These are phyloP conservation scores for Eutrema japonicum DNA, from an alignment of 345 rosid species.

Conservation along the genomic window DNA sequence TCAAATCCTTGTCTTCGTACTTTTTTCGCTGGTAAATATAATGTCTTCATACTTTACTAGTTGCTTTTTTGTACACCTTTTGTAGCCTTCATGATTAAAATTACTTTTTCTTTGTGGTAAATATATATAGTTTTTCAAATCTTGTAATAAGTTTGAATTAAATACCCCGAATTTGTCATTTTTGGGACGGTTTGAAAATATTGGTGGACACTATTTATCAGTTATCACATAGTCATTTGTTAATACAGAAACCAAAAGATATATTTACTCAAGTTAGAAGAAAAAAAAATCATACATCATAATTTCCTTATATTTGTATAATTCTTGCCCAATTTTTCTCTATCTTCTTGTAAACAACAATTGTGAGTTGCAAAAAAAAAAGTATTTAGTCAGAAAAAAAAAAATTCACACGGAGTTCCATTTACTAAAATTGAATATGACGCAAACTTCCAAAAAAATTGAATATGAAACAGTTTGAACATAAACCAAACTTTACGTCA, in stretches of 20 bases:
- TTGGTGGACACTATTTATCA: background rate
- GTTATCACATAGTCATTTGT: background rate
- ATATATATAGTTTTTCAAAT: background rate
- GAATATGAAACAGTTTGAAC: background rate
- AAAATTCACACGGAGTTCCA: background rate
- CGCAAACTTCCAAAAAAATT: background rate
- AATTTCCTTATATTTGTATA: too few species aligned
- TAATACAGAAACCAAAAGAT: background rate
- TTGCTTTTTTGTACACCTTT: slow-evolving; percentile 15
- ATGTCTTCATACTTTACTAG: slow-evolving; percentile 16
- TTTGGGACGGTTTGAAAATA: background rate
- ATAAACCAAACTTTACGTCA: too few species aligned
- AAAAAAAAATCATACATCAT: too few species aligned
- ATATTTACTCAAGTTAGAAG: too few species aligned
- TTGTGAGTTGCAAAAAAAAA: too few species aligned
- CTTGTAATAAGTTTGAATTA: background rate
- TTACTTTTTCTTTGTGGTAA: background rate
- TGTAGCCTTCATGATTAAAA: slow-evolving; percentile 20
- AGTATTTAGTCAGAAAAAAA: too few species aligned
- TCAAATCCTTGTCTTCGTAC: slow-evolving; percentile 11
- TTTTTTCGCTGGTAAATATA: background rate
- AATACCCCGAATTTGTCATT: background rate
- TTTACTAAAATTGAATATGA: background rate
- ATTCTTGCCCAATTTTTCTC: too few species aligned
- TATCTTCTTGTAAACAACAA: too few species aligned